Evolutionary conservation across 2,329 filamentous ascomycete species (phyloP).

Genomic region (Ophiocordyceps robertsii): DNA sequence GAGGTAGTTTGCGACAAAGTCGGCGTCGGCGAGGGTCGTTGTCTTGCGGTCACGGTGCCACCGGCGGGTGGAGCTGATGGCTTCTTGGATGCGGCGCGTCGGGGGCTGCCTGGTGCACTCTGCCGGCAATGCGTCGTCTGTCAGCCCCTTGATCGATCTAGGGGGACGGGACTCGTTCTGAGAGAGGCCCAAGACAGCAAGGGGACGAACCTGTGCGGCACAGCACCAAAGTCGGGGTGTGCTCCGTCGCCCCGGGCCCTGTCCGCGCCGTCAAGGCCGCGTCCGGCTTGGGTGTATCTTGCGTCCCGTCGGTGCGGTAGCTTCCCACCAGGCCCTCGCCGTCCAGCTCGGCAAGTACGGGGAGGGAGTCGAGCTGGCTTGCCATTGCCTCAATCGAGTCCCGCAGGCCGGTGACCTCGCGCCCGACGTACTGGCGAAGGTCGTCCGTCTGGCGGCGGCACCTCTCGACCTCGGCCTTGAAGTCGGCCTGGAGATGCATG

Average conservation of each 20-base stretch:
- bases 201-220: neutral
- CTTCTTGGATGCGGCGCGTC: constrained; percentile 17
- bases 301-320: neutral
- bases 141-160: neutral
- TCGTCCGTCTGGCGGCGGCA: constrained; percentile 8
- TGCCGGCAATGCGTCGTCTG: neutral
- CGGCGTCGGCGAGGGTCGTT: constrained; percentile 14
- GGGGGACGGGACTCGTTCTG: no score
- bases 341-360: constrained; percentile 5
- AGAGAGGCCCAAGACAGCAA: neutral
- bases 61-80: constrained; percentile 21
- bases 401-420: constrained; percentile 12
- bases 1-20: constrained; percentile 19
- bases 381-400: constrained; percentile 9
- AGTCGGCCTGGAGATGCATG: constrained; percentile 2
- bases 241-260: neutral
- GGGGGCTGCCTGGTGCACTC: constrained; percentile 2
- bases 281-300: neutral
- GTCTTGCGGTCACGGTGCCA: constrained; percentile 25
- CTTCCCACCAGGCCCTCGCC: neutral
- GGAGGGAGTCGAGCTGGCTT: constrained; percentile 9
- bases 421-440: constrained; percentile 6
- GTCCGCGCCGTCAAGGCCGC: neutral
- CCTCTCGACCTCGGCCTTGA: constrained; percentile 6
- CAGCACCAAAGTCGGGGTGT: neutral